Conservation (phyloP, 106 monocot species). For the Dendrobium huoshanense region DNA sequence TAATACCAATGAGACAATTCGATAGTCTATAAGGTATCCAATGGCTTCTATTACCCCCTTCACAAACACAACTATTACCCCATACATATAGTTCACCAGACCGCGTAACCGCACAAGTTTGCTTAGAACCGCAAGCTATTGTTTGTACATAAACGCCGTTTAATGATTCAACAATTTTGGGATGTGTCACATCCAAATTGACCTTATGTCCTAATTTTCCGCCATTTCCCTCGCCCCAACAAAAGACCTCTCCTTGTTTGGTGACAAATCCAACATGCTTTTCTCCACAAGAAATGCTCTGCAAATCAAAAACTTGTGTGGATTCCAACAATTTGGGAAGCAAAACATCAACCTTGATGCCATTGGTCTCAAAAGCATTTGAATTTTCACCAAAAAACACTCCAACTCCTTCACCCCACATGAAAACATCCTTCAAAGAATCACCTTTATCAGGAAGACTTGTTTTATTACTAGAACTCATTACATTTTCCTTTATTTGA, state of each 20-base stretch:
- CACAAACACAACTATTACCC: constrained; percentile 25
- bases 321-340: constrained; percentile 57
- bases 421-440: constrained; percentile 53
- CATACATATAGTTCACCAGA: constrained; percentile 60
- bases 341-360: constrained; percentile 21
- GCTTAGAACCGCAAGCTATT: constrained; percentile 32
- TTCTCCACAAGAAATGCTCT: constrained; percentile 50
- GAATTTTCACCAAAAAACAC: constrained; percentile 18
- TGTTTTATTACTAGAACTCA: constrained; percentile 7
- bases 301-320: constrained; percentile 35
- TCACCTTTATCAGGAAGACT: constrained; percentile 14
- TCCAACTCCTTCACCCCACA: constrained; percentile 65
- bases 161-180: constrained; percentile 48
- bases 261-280: constrained; percentile 59
- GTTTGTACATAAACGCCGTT: constrained; percentile 15
- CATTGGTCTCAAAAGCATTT: neutral
- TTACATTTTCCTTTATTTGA: constrained; percentile 10
- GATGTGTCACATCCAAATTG: constrained; percentile 30
- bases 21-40: constrained; percentile 53
- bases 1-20: constrained; percentile 23
- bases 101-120: constrained; percentile 46
- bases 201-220: constrained; percentile 48
- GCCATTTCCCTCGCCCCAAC: constrained; percentile 48
- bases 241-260: constrained; percentile 51
- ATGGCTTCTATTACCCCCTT: constrained; percentile 17